These are phyloP conservation scores for Fusarium continuum DNA, from an alignment of 2,329 filamentous ascomycete genomes.

Conservation along the genomic window DNA sequence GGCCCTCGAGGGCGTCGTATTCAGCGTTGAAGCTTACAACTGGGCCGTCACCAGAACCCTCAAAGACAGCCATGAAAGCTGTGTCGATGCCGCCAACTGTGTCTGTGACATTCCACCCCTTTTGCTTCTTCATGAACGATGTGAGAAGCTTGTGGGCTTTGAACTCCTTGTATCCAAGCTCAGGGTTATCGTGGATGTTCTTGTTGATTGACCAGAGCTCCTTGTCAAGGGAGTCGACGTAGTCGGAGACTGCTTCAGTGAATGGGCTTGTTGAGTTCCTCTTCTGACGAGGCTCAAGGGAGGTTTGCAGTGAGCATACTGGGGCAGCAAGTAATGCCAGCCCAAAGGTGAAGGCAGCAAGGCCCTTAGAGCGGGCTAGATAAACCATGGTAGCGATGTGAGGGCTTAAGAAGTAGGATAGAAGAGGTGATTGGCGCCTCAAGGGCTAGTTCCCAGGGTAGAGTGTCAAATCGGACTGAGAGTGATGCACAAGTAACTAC, in stretches of 20 bases:
- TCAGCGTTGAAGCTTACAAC: constrained; percentile 56
- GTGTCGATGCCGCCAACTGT: constrained; percentile 55
- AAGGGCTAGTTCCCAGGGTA: too few relatives aligned
- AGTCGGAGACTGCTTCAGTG: constrained; percentile 19
- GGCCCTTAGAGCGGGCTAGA: not conserved
- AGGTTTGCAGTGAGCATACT: not conserved
- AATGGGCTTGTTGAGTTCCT: constrained; percentile 25
- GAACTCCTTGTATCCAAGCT: constrained; percentile 54
- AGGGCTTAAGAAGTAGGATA: rapidly evolving
- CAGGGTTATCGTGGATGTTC: constrained; percentile 56
- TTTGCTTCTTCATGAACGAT: constrained; percentile 47
- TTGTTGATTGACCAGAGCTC: constrained; percentile 48
- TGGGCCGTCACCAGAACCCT: constrained; percentile 49
- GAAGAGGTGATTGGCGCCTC: rapidly evolving
- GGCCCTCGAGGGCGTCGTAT: constrained; percentile 38
- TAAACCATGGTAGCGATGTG: constrained; percentile 12
- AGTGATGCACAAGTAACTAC: not conserved
- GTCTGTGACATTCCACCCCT: constrained; percentile 51
- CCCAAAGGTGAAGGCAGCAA: constrained; percentile 8
- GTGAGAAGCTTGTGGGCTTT: constrained; percentile 55
- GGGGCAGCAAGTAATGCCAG: constrained; percentile 1
- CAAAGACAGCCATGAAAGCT: constrained; percentile 54
- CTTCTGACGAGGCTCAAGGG: constrained; percentile 12
- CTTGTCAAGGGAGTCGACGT: constrained; percentile 27
- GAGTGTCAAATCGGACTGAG: not conserved